phyloP scores from a whole-genome alignment of 257 asterid genomes.

The Solanum lycopersicoides region DNA sequence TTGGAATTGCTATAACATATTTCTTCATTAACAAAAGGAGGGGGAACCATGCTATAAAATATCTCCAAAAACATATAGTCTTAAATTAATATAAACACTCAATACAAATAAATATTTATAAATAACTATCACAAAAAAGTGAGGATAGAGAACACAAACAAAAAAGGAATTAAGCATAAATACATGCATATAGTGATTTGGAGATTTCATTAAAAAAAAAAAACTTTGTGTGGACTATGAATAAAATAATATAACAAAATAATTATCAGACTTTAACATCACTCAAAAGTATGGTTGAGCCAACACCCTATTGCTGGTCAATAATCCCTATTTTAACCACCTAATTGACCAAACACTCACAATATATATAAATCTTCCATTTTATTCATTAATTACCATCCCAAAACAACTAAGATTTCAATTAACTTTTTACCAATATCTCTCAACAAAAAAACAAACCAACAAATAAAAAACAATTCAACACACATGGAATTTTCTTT shows the following conservation, averaged over 20 bases:
- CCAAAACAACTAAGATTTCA: not conserved
- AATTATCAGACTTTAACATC: constrained; percentile 29
- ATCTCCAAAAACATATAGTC: not conserved
- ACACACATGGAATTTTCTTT: constrained; percentile 16
- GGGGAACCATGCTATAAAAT: not conserved
- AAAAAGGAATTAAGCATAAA: not conserved
- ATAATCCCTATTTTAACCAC: not conserved
- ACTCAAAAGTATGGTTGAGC: constrained; percentile 30
- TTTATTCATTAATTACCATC: not conserved
- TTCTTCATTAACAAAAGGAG: not conserved
- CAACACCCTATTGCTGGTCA: constrained; percentile 13
- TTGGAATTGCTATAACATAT: not conserved
- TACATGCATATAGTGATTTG: not conserved
- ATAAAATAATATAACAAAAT: not conserved
- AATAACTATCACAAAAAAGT: not conserved
- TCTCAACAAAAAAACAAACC: not conserved
- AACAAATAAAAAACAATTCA: not conserved
- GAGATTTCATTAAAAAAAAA: not conserved
- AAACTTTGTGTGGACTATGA: not conserved
- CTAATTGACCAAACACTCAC: constrained; percentile 12
- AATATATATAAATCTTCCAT: not conserved
- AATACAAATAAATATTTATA: rapidly evolving
- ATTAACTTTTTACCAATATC: not conserved
- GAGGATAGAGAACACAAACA: not conserved
- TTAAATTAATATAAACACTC: not conserved